phyloP scores from a whole-genome alignment of 768 basidiomycete genomes.

The Naganishia randhawae region DNA sequence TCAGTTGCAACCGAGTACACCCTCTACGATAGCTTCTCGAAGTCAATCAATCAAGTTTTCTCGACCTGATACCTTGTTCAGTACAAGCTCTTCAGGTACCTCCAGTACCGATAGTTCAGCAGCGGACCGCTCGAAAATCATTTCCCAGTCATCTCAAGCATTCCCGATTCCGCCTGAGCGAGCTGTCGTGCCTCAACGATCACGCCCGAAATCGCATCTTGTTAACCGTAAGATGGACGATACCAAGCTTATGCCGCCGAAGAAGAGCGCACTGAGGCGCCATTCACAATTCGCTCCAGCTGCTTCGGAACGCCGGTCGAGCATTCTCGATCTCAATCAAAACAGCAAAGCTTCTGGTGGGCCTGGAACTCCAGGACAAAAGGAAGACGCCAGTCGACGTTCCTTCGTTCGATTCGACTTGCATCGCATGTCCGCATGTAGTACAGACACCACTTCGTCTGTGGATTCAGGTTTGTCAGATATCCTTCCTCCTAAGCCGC shows the following conservation, averaged over 20 bases:
- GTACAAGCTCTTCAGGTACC: not conserved
- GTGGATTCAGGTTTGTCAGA: conserved; percentile 4
- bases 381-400: conserved; percentile 1
- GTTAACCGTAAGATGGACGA: conserved; percentile 1
- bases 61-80: conserved; percentile 5
- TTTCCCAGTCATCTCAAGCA: not conserved
- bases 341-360: not conserved
- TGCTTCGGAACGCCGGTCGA: not conserved
- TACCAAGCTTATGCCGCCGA: conserved; percentile 12
- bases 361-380: not conserved
- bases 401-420: conserved; percentile 14
- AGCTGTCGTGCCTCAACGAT: not conserved
- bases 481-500: not conserved
- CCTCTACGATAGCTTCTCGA: conserved; percentile 5
- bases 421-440: conserved; percentile 8
- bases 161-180: conserved; percentile 14
- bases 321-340: not conserved
- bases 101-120: not conserved
- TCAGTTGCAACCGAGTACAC: conserved; percentile 13
- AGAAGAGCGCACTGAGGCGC: conserved; percentile 9
- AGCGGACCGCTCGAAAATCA: not conserved
- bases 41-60: not conserved
- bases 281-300: not conserved
- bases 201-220: conserved; percentile 10
- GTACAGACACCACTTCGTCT: not conserved